phyloP scores from a whole-genome alignment of 2,329 filamentous ascomycete species.

The Orbilia quercus region DNA sequence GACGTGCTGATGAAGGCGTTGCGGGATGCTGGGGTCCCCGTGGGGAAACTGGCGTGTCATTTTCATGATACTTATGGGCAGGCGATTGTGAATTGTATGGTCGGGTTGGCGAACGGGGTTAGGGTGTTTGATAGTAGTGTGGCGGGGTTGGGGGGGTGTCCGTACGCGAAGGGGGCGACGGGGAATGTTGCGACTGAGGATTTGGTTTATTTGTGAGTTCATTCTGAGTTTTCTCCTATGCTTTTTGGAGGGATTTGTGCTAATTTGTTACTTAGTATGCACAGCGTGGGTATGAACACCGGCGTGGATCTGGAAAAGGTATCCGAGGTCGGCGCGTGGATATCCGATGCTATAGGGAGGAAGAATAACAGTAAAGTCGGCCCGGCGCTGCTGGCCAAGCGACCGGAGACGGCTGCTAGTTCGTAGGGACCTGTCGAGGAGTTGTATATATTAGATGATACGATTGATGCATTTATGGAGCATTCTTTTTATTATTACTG shows the following conservation, averaged over 20 bases:
- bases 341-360: slow-evolving; percentile 73
- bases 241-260: background rate
- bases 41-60: slow-evolving; percentile 80
- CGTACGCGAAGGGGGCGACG: slow-evolving; percentile 84
- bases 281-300: slow-evolving; percentile 78
- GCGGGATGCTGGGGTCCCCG: slow-evolving; percentile 74
- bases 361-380: slow-evolving; percentile 75
- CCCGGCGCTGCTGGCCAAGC: slow-evolving; percentile 71
- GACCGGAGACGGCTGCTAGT: slow-evolving; percentile 57
- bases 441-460: background rate
- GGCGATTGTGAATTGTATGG: slow-evolving; percentile 82
- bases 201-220: slow-evolving; percentile 74
- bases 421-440: background rate
- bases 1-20: slow-evolving; percentile 71
- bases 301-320: slow-evolving; percentile 77
- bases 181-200: slow-evolving; percentile 89
- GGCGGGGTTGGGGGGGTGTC: slow-evolving; percentile 83
- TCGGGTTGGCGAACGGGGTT: slow-evolving; percentile 80
- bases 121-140: slow-evolving; percentile 83
- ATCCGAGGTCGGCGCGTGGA: slow-evolving; percentile 77
- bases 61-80: slow-evolving; percentile 91
- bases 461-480: slow-evolving; percentile 7
- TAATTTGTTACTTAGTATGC: slow-evolving; percentile 64
- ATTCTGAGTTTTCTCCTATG: background rate
- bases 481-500: background rate